Evolutionary conservation across 2,329 filamentous ascomycete genomes (phyloP), one percentile per base, ranked within the genome.

Genomic region (Monilinia aucupariae): DNA sequence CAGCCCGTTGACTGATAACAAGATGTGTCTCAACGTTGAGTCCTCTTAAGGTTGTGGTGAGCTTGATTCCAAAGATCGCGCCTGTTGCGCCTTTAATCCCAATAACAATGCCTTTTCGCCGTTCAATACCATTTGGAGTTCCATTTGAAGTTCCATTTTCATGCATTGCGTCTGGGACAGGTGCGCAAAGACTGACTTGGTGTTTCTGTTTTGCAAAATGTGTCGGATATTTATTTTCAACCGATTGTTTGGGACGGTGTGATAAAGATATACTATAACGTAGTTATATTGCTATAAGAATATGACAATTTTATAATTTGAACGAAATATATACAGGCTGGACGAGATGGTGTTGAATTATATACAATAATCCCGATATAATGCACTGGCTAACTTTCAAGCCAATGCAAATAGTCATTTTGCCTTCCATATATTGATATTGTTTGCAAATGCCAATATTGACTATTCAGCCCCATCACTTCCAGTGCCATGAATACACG

Each of bases 1-100:
- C 74, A 4, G 76, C 80, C 79, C 80, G 82, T 68, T 80, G 80
- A 65, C 74, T 76, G 52, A 82, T 75, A 10, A 82, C 73, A 2
- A 80, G 73, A 63, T 80, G 78, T 0, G 79, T 81, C 69, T 82
- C 80, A 20, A 81, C 68, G n/a, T 76, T 72, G 13, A 81, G 74
- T 0, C 68, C 65, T 1, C 76, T 76, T 0, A 82, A 75, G 3
- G 73, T 70, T 9, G 74, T 70, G 4, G 81, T 76, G 0, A 76
- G 67, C 20, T 75, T 75, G 81, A 15, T 39, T 78, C 74, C 79
- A 8, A 77, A 72, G 66, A 39, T 39, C 37, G 12, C 37, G 12
- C 37, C 37, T 15, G 37, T 39, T 39, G 12, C 37, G 12, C 37
- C 37, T 39, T 10, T 39, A 10, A 39, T 39, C 9, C 37, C 37